Conservation (phyloP, 192 early-diverging fungal species). For the Backusella macrospora region DNA sequence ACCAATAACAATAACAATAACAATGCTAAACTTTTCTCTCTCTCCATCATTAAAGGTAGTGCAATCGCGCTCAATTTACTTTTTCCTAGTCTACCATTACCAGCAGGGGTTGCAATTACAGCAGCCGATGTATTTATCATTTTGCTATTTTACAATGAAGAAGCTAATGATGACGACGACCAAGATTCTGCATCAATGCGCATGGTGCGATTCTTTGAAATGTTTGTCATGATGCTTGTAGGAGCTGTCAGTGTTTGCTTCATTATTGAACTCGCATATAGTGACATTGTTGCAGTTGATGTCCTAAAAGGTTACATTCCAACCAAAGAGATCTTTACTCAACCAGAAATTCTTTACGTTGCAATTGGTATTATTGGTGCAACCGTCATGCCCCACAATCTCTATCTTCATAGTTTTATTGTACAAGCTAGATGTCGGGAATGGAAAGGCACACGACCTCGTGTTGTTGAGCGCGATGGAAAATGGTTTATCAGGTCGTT, state of each 20-base stretch:
- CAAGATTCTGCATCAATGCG: conserved; percentile 35
- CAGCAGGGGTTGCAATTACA: conserved; percentile 77
- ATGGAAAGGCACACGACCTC: conserved; percentile 30
- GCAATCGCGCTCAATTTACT: conserved; percentile 81
- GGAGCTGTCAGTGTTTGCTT: conserved; percentile 69
- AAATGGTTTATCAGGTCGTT: conserved; percentile 11
- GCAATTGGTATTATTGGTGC: conserved; percentile 86
- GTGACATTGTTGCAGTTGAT: conserved; percentile 58
- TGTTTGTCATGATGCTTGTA: conserved; percentile 68
- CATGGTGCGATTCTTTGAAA: conserved; percentile 64
- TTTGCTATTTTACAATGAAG: conserved; percentile 61
- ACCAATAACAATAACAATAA: not conserved
- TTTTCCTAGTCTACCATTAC: conserved; percentile 65
- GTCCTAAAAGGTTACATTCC: conserved; percentile 72
- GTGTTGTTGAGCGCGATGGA: not conserved
- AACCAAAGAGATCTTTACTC: conserved; percentile 54
- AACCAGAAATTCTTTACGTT: conserved; percentile 62
- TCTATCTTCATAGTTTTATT: conserved; percentile 79
- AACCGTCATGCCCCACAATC: conserved; percentile 75
- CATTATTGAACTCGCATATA: conserved; percentile 59
- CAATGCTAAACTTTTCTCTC: not conserved
- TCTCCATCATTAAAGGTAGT: conserved; percentile 48
- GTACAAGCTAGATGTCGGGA: conserved; percentile 61
- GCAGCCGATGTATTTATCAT: conserved; percentile 73
- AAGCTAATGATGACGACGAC: conserved; percentile 30